phyloP scores from a whole-genome alignment of 192 early-diverging fungal genomes.

The Gaertneriomyces sp. region DNA sequence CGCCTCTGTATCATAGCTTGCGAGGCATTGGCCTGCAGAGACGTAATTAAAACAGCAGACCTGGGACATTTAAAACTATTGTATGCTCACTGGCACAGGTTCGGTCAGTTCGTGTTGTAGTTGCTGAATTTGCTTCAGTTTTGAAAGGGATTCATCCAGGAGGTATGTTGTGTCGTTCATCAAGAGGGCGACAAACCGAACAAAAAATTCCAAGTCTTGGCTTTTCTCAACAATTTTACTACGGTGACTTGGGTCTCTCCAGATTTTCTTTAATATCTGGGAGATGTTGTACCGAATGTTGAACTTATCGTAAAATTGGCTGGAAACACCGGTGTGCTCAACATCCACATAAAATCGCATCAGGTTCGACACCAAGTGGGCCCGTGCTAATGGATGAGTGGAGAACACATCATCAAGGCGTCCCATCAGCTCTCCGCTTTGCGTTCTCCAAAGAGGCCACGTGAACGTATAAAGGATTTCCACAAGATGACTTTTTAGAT shows the following conservation, averaged over 20 bases:
- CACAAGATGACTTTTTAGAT: slow-evolving; percentile 89
- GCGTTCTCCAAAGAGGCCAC: slow-evolving; percentile 55
- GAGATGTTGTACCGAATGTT: slow-evolving; percentile 95
- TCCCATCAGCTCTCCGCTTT: slow-evolving; percentile 33
- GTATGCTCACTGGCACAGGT: slow-evolving; percentile 42
- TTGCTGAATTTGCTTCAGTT: slow-evolving; percentile 76
- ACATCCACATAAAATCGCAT: slow-evolving; percentile 94
- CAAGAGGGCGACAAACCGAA: slow-evolving; percentile 81
- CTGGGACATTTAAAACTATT: slow-evolving; percentile 6
- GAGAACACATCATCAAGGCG: slow-evolving; percentile 57
- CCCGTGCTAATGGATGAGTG: slow-evolving; percentile 69
- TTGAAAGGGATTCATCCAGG: slow-evolving; percentile 86
- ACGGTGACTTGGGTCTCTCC: slow-evolving; percentile 72
- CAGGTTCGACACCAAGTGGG: slow-evolving; percentile 74
- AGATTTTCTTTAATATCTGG: slow-evolving; percentile 81
- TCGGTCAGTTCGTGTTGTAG: slow-evolving; percentile 78
- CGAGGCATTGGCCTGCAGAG: slow-evolving; percentile 5
- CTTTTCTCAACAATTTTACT: slow-evolving; percentile 58
- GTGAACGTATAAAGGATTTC: slow-evolving; percentile 89
- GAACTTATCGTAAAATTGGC: slow-evolving; percentile 99
- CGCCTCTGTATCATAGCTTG: slow-evolving; percentile 42
- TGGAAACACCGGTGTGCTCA: slow-evolving; percentile 86
- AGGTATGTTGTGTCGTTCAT: slow-evolving; percentile 97
- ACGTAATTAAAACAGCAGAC: slow-evolving; percentile 36
- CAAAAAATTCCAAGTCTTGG: slow-evolving; percentile 69